Evolutionary conservation across 2,329 filamentous ascomycete genomes (phyloP), one percentile per base, ranked within the genome.

Genomic region (Aureobasidium sp.): DNA sequence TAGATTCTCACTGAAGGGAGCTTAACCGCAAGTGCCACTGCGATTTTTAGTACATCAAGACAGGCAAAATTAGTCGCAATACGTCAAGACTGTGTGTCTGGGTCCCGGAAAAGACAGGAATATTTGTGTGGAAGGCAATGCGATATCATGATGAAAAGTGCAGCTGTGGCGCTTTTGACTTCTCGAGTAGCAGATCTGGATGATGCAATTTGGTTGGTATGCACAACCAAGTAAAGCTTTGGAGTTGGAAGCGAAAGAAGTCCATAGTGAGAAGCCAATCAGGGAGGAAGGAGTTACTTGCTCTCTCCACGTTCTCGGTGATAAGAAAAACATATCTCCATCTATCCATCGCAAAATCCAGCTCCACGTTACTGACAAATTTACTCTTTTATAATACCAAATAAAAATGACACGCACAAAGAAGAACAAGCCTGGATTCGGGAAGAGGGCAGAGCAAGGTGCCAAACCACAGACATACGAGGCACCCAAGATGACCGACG

Each of bases 371-470:
- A 20, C 7, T 2, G 1, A 53, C 13, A 29, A 26, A 1, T 5
- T 10, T 15, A 2, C 12, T 9, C 12, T 34, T 15, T 26, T 26
- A 43, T 9, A 15, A 1, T 20, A 17, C 15, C 37, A 43, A 9
- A n/a, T 8, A 43, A 43, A 46, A 1, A 57, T 57, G 53, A 44
- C 53, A 36, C 53, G 53, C 53, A 46, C 53, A 17, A 57, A 57
- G n/a, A 46, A 57, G 29, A 57, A 27, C 53, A 46, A 57, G 29
- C 39, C 53, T 8, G 53, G 24, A n/a, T 27, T 27, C n/a, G 20
- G 32, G n/a, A 17, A 46, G 41, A 27, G 53, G 26, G 53, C 4
- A 46, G 29, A 34, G 2, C 36, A 57, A 26, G 8, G 24, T n/a
- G 37, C 26, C 29, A 39, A 36, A 27, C 15, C 55, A 7, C 12